Evolutionary conservation across 2,329 filamentous ascomycete species (phyloP), one percentile per base, ranked within the genome.

Genomic region (Lasiodiplodia sp.): DNA sequence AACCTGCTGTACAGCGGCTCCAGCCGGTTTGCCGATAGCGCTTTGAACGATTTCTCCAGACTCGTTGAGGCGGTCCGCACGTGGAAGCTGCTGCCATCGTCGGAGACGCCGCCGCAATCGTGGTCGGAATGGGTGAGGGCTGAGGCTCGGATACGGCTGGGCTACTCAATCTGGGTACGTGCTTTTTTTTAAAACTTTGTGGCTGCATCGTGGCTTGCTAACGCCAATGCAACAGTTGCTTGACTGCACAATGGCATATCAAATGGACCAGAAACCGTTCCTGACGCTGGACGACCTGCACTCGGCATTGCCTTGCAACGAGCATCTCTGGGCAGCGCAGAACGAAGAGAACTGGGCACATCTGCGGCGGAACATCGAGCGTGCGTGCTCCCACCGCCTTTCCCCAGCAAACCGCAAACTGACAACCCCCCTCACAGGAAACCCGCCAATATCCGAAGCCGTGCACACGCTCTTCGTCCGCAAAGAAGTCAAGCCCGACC

Each of bases 391-490:
- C 16, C 14, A 8, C 14, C 2, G 14, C 14, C 8, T n/a, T 28
- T 4, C 31, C 14, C 18, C 18, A 8, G 3, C 7, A 6, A 16
- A 25, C 12, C 37, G 6, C 1, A 11, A 6, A 10, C 56, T 62
- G 16, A 62, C 57, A 14, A n/a, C n/a, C n/a, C n/a, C 31, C 1
- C 23, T 34, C 28, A 21, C 37, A 52, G 58, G 55, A 34, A 70
- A 70, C 21, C 70, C 70, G 18, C 81, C 81, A 21, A 77, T 85
- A 4, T 77, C 78, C 44, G 75, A 79, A 55, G 82, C 83, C 1
- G 75, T 85, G 14, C 79, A 85, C 62, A 78, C 78, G 3, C 71
- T 86, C 2, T 86, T 86, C 71, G 79, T 85, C 25, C 83, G 85
- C 70, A 86, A 86, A 71, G 77, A 74, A 44, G 73, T 86, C 7